Conservation (phyloP, 2,329 filamentous ascomycete species). For the Talaromyces sp. region DNA sequence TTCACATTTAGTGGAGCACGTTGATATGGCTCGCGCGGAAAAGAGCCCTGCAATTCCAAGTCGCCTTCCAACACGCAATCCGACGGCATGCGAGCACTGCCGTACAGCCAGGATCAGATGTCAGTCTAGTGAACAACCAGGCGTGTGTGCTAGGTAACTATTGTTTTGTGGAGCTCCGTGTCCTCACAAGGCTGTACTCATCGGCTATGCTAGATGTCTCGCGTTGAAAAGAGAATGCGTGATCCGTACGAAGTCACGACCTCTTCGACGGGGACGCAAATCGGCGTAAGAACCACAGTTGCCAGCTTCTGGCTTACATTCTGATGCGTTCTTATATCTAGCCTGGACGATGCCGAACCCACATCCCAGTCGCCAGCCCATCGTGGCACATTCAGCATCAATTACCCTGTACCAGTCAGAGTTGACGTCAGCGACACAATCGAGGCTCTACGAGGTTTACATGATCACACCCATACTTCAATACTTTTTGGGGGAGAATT, state of each 20-base stretch:
- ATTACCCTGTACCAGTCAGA: conserved; percentile 1
- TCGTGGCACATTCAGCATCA: conserved; percentile 1
- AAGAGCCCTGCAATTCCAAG: neutral
- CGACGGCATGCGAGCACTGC: conserved; percentile 8
- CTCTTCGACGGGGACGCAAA: conserved; percentile 4
- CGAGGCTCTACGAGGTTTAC: conserved; percentile 1
- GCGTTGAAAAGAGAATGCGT: conserved; percentile 8
- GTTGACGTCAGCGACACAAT: neutral
- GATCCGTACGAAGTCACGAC: conserved; percentile 4
- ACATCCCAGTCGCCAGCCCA: neutral
- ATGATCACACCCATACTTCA: conserved; percentile 4
- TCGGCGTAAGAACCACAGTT: conserved; percentile 5
- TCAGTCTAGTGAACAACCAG: conserved; percentile 3
- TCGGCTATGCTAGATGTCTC: conserved; percentile 7
- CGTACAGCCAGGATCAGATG: conserved; percentile 5
- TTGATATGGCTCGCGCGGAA: neutral
- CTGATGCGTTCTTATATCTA: neutral
- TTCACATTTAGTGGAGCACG: neutral
- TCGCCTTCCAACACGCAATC: neutral
- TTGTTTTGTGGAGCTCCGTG: neutral
- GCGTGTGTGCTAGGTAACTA: conserved; percentile 6
- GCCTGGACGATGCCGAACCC: neutral
- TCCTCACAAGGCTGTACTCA: neutral
- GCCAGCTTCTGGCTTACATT: neutral
- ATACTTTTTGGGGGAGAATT: neutral